Base-by-base conservation (phyloP, 192 early-diverging fungal genomes). In the Coemansia sp. region DNA sequence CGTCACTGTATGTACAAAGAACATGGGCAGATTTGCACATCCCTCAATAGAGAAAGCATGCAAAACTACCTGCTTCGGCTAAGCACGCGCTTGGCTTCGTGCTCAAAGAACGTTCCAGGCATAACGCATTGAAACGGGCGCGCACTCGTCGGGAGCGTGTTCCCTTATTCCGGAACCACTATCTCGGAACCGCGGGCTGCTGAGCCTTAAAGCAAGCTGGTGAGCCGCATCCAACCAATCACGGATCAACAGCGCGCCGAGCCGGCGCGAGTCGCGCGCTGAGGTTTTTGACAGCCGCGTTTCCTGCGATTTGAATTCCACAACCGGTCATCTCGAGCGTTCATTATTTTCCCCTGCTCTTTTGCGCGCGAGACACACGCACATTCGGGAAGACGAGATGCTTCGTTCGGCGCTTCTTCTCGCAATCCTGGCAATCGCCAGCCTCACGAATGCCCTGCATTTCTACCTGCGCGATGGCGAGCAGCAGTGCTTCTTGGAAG, bases 401-500 rank as follows among this genome's bases (percentile, higher is more conserved):
- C 58, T 48, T 30, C 71, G 61, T 39, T 48, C 64, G 21, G 52
- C 52, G 35, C 29, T 58, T 17, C 39, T 67, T 8, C 27, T 66
- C 19, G 57, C 65, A 17, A 29, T 71, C 14, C 46, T 79, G 32
- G 27, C 60, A 7, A 27, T 54, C 17, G 41, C 66, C 40, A 64
- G 51, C 45, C 44, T 68, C 8, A 45, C 47, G 40, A 69, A 53
- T 46, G 87, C 84, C 10, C 81, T 98, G 50, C 89, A 97, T 69
- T 96, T 98, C 61, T 97, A 94, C 59, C 83, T 96, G 14, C 92
- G 91, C 52, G 90, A 90, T 41, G 74, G 68, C 39, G 89, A 94
- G 54, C 83, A 87, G 64, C 84, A 90, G 61, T 98, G 95, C 76
- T 98, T 98, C 55, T 79, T 91, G 10, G 95, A 98, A 64, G 94